Evolutionary conservation across 2,329 filamentous ascomycete genomes (phyloP), one percentile per base, ranked within the genome.

Genomic region (Fusarium drepaniforme): DNA sequence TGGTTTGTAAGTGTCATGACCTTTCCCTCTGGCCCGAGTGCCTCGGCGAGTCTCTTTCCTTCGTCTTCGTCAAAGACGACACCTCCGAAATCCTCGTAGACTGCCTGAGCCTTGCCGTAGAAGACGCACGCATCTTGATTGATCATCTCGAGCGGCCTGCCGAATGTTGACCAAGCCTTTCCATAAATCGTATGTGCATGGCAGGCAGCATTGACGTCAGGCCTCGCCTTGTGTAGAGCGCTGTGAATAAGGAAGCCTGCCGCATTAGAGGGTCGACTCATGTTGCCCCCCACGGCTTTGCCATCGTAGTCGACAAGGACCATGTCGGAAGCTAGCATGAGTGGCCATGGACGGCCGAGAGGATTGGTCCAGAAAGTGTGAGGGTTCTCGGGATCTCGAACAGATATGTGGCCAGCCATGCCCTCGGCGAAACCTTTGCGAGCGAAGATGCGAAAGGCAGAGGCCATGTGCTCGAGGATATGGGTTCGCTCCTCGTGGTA

Each of bases 21-120:
- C 15, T 35, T 30, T 12, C 33, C 33, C n/a, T 37, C 37, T 38
- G 35, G 16, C 2, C 56, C 33, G n/a, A 38, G n/a, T 21, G 56
- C 56, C 25, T 38, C 56, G 7, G 35, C 33, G 23, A 59, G 35
- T 25, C 28, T 59, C 15, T 28, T 37, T 15, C 33, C 28, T 23
- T 59, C 56, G 74, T 76, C 23, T 71, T 61, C 66, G 4, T 57
- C 53, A 6, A 57, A 35, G n/a, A 57, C 53, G 12, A 57, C 33
- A 13, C 53, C 53, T 35, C 53, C 53, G 5, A 57, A 57, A 15
- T 35, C 33, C 13, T 57, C n/a, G 15, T 57, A 57, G 30, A 37
- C 53, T 30, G 53, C 30, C 4, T 57, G 53, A 3, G 42, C 21
- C 5, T 33, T 57, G 7, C 30, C 53, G 8, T 33, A 57, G n/a